These are phyloP conservation scores for Thelephora ganbajun DNA, from an alignment of 768 basidiomycete genomes.

Conservation along the genomic window DNA sequence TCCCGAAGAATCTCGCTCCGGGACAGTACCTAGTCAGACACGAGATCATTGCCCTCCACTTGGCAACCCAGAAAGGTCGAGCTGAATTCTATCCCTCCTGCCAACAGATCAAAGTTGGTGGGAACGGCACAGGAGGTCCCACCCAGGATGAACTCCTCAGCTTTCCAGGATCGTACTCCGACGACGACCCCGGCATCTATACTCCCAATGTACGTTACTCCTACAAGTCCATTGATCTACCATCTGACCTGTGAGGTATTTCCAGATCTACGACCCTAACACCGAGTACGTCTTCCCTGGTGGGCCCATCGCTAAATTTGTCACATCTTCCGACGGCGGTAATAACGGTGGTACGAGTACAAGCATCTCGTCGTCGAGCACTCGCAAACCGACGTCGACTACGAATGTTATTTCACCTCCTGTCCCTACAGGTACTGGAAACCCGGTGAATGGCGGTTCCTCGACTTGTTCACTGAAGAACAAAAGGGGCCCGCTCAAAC, in stretches of 20 bases:
- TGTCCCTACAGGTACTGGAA: background rate
- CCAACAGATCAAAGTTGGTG: constrained; percentile 36
- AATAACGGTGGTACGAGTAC: background rate
- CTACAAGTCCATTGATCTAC: background rate
- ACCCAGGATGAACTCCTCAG: constrained; percentile 33
- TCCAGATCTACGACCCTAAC: constrained; percentile 13
- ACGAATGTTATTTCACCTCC: background rate
- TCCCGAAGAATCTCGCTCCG: constrained; percentile 34
- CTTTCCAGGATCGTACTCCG: constrained; percentile 65
- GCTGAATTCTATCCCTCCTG: constrained; percentile 78
- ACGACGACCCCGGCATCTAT: constrained; percentile 61
- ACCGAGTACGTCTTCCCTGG: constrained; percentile 17
- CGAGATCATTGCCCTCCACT: constrained; percentile 70
- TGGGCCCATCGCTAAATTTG: constrained; percentile 13
- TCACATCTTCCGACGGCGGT: constrained; percentile 7
- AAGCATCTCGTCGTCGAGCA: too few species aligned
- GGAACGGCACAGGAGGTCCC: constrained; percentile 37
- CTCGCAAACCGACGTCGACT: too few species aligned
- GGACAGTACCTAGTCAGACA: constrained; percentile 70
- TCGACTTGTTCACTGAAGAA: background rate
- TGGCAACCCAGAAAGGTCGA: constrained; percentile 38
- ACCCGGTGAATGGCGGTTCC: too few species aligned
- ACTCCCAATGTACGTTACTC: constrained; percentile 26
- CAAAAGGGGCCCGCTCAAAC: background rate
- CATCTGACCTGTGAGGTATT: background rate